Evolutionary conservation across 495 filamentous ascomycete genomes (phyloP).

Genomic region (Penicillium alfredii): DNA sequence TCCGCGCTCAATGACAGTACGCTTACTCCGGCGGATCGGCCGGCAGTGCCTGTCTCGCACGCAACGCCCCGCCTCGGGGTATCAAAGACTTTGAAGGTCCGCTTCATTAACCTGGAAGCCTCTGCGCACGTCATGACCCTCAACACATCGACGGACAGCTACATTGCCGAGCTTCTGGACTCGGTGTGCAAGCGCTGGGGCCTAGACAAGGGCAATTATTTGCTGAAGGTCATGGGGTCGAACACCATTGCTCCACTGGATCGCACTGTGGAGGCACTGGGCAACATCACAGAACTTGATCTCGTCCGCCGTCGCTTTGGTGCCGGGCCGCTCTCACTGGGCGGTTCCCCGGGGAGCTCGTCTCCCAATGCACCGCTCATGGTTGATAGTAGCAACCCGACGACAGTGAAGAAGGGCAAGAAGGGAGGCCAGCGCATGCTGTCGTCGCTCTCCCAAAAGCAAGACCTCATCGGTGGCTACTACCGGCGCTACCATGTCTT

Average conservation of each 20-base stretch:
- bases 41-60: conserved; percentile 48
- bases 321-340: conserved; percentile 67
- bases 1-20: conserved; percentile 51
- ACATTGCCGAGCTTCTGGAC: conserved; percentile 88
- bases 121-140: conserved; percentile 59
- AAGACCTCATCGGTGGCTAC: conserved; percentile 63
- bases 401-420: conserved; percentile 58
- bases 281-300: conserved; percentile 77
- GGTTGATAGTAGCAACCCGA: conserved; percentile 37
- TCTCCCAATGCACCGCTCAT: conserved; percentile 73
- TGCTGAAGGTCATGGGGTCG: conserved; percentile 80
- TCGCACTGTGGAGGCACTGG: conserved; percentile 83
- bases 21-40: conserved; percentile 57
- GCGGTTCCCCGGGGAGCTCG: conserved; percentile 72
- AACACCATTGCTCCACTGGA: conserved; percentile 80
- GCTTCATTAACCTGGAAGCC: conserved; percentile 68
- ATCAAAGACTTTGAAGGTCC: conserved; percentile 80
- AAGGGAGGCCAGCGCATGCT: conserved; percentile 55
- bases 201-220: conserved; percentile 81
- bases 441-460: conserved; percentile 74
- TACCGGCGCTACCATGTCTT: conserved; percentile 87
- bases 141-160: conserved; percentile 87
- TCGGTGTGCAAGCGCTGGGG: conserved; percentile 84
- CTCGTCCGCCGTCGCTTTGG: conserved; percentile 82
- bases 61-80: conserved; percentile 65